Base-by-base conservation (phyloP, 805 yeast genomes). In the Saccharomycopsis malanga region DNA sequence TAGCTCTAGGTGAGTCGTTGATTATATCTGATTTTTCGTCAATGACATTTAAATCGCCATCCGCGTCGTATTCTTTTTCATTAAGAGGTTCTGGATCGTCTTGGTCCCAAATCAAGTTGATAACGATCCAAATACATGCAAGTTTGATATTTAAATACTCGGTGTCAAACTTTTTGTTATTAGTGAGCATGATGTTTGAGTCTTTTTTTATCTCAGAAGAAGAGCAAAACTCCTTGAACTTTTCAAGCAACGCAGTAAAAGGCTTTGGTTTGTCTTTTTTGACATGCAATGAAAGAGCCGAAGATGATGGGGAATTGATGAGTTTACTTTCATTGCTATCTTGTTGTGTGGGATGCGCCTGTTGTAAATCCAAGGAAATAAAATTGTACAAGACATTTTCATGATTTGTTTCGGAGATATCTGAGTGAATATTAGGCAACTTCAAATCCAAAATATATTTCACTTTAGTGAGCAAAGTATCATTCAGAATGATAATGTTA, bases 41-140 rank as follows among this genome's bases (percentile, higher is more conserved):
- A 27, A 27, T 12, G 12, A 9, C 10, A 27, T 12, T 12, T 9
- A 27, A 9, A 32, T 32, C 36, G 18, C 17, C 36, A 32, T n/a
- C 15, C 6, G 12, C 5, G 36, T 32, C 36, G 15, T 14, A 14
- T 12, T 27, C 30, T 27, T 27, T 27, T 27, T 27, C 30, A 27
- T 27, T 27, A 7, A 27, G 30, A 9, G 30, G 30, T 10, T 9
- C 17, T 6, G 36, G 36, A n/a, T 32, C 36, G 6, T 32, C 36
- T 32, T 32, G 18, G 15, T 32, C 36, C 52, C 52, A 48, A 7
- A 44, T 25, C 4, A 48, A 23, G 34, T 48, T 48, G 14, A 39
- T 48, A 9, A 44, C 15, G 3, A 48, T 38, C 52, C 52, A 48
- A 23, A 48, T 34, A 24, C 52, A 44, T 5, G 42, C 49, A n/a